Evolutionary conservation across 805 yeast genomes (phyloP).

Genomic region (Kodamaea leandrae): DNA sequence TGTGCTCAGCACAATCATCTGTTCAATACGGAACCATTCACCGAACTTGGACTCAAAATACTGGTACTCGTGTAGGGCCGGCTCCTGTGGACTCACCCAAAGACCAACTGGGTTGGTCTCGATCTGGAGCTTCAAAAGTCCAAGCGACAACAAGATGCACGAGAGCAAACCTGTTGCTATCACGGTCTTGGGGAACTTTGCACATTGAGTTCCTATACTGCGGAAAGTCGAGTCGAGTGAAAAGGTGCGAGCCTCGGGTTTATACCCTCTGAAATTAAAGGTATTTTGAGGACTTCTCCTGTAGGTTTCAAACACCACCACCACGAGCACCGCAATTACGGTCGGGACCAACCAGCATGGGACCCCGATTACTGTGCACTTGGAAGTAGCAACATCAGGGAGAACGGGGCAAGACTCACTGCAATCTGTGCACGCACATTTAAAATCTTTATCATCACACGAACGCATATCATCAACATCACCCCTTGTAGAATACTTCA

Average conservation of each 20-base stretch:
- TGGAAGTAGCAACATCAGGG: conserved; percentile 33
- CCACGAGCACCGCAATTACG: conserved; percentile 50
- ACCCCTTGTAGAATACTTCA: conserved; percentile 2
- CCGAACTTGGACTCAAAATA: conserved; percentile 82
- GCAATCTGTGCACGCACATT: conserved; percentile 92
- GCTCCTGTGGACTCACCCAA: conserved; percentile 85
- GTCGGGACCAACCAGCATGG: conserved; percentile 49
- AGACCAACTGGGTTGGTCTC: conserved; percentile 79
- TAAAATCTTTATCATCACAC: conserved; percentile 66
- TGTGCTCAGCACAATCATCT: conserved; percentile 59
- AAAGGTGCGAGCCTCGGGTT: conserved; percentile 3
- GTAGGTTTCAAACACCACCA: too few relatives aligned
- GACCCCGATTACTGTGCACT: conserved; percentile 57
- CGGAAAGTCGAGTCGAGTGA: conserved; percentile 39
- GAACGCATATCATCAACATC: conserved; percentile 34
- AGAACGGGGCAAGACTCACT: conserved; percentile 73
- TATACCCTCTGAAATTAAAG: too few relatives aligned
- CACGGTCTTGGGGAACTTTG: conserved; percentile 50
- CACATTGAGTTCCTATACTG: conserved; percentile 55
- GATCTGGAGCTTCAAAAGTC: conserved; percentile 23
- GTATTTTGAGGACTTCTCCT: too few relatives aligned
- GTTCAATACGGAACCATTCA: conserved; percentile 88
- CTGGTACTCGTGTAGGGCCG: conserved; percentile 62
- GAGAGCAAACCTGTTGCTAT: conserved; percentile 27
- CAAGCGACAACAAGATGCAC: conserved; percentile 34